A percentile compares a stretch with the other conserved stretches of the same genome.
Evolutionary conservation across 2,329 filamentous ascomycete genomes (phyloP).

Genomic region (Davidsoniella australis): DNA sequence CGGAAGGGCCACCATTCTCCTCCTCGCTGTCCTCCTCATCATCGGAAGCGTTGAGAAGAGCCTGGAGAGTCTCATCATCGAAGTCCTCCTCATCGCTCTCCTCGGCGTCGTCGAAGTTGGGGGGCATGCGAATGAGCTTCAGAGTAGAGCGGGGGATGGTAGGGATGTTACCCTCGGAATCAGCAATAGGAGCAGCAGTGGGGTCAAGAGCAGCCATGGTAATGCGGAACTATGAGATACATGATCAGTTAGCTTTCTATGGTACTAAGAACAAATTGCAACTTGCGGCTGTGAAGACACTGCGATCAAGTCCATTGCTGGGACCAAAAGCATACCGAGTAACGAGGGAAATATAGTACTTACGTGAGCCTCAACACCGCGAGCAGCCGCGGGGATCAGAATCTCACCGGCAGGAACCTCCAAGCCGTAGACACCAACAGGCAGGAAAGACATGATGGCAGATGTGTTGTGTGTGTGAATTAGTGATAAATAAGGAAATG

Average conservation of each 20-base stretch:
- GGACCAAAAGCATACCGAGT: background rate
- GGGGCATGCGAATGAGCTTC: slow-evolving; percentile 67
- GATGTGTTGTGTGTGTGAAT: background rate
- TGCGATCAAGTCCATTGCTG: background rate
- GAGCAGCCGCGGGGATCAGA: slow-evolving; percentile 54
- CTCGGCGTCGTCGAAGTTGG: slow-evolving; percentile 38
- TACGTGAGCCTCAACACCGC: slow-evolving; percentile 71
- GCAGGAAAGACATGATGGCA: slow-evolving; percentile 36
- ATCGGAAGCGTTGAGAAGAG: slow-evolving; percentile 35
- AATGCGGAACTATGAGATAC: slow-evolving; percentile 59
- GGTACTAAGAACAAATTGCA: background rate
- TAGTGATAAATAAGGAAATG: background rate
- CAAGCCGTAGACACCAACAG: slow-evolving; percentile 79
- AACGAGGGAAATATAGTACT: slow-evolving; percentile 23
- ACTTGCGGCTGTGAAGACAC: slow-evolving; percentile 11
- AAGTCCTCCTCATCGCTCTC: slow-evolving; percentile 41
- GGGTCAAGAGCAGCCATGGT: slow-evolving; percentile 98
- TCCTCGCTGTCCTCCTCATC: slow-evolving; percentile 45
- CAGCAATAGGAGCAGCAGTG: slow-evolving; percentile 52
- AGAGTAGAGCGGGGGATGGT: slow-evolving; percentile 63
- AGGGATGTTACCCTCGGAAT: slow-evolving; percentile 43
- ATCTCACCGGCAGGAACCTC: slow-evolving; percentile 75
- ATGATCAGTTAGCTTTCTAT: slow-evolving; percentile 17
- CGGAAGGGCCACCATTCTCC: slow-evolving; percentile 75
- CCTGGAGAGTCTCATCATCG: slow-evolving; percentile 47